Evolutionary conservation across 768 basidiomycete genomes (phyloP).

Genomic region (Naganishia vaughanmartiniae): DNA sequence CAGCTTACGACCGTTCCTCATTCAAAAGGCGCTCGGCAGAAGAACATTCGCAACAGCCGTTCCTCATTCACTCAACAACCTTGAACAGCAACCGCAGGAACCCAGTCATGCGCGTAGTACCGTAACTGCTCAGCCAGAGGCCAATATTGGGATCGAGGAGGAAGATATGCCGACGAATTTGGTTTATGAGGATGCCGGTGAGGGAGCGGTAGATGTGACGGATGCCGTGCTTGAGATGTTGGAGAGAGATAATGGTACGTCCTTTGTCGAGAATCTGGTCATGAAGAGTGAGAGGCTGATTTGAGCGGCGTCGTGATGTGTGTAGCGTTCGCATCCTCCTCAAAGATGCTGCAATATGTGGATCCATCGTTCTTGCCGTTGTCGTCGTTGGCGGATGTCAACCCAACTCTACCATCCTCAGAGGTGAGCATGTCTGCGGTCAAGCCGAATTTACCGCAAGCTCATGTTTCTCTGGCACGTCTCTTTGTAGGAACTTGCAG

Average conservation of each 20-base stretch:
- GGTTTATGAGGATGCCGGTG: conserved; percentile 12
- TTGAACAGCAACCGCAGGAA: neutral
- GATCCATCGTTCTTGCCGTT: conserved; percentile 38
- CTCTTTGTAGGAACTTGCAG: conserved; percentile 34
- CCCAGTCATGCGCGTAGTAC: conserved; percentile 9
- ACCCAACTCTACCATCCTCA: conserved; percentile 39
- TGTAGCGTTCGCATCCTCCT: conserved; percentile 12
- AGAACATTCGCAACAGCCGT: conserved; percentile 21
- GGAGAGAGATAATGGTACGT: conserved; percentile 56
- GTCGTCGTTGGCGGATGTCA: conserved; percentile 43
- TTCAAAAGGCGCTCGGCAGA: conserved; percentile 11
- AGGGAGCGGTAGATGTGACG: conserved; percentile 53
- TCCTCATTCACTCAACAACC: conserved; percentile 13
- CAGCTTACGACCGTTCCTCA: neutral
- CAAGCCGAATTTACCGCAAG: neutral
- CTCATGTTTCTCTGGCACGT: neutral
- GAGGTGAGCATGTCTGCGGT: conserved; percentile 37
- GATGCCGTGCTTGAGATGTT: conserved; percentile 59
- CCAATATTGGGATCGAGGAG: conserved; percentile 23
- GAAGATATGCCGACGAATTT: conserved; percentile 22
- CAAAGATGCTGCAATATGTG: neutral
- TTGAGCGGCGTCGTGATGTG: neutral
- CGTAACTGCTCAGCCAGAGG: conserved; percentile 14
- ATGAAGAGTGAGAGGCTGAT: neutral
- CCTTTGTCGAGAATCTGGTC: neutral